These are phyloP conservation scores for Chamaecyparis obtusa DNA, from an alignment of 75 land plant species.

Conservation along the genomic window DNA sequence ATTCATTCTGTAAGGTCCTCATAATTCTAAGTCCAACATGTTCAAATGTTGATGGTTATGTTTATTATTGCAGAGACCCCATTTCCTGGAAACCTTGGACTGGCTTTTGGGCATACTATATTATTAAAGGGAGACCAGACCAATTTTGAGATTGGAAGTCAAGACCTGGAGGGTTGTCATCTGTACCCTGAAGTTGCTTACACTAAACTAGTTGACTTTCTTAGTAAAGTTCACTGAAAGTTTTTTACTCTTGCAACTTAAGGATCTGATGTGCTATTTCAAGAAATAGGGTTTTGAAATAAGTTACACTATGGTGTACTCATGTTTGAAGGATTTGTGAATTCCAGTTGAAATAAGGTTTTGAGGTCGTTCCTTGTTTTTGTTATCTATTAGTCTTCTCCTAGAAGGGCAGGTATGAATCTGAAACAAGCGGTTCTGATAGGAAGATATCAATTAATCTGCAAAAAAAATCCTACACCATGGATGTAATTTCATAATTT, in stretches of 20 bases:
- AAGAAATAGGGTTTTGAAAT: neutral
- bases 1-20: neutral
- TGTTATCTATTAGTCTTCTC: too few relatives aligned
- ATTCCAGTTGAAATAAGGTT: neutral
- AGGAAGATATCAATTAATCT: too few relatives aligned
- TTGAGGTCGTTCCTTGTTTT: neutral
- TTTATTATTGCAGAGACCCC: constrained; percentile 30
- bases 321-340: neutral
- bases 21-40: neutral
- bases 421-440: neutral
- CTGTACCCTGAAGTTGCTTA: constrained; percentile 66
- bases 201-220: constrained; percentile 58
- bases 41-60: neutral
- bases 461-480: too few relatives aligned
- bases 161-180: constrained; percentile 45
- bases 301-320: neutral
- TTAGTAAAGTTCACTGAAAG: constrained; percentile 24
- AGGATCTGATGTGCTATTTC: neutral
- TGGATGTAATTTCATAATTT: too few relatives aligned
- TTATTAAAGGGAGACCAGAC: constrained; percentile 69
- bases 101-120: constrained; percentile 43
- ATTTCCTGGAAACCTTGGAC: constrained; percentile 36
- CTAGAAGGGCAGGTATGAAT: too few relatives aligned
- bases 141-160: constrained; percentile 49
- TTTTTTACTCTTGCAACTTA: too few relatives aligned